Conservation (phyloP, 805 yeast genomes). For the Danielia oregonensis region DNA sequence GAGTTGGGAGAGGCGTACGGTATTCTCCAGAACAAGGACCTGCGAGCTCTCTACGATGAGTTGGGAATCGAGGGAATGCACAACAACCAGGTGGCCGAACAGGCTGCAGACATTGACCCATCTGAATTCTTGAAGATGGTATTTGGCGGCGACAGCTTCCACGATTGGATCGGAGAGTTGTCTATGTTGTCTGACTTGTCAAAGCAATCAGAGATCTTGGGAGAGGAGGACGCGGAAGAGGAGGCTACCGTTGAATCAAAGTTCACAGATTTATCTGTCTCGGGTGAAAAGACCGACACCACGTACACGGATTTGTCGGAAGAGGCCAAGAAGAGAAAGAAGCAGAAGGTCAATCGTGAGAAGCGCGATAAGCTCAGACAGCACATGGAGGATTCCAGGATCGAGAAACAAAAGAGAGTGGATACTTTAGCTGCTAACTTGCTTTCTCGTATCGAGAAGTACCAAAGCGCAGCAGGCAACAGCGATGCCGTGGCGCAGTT, state of each 20-base stretch:
- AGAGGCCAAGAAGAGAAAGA: conserved; percentile 25
- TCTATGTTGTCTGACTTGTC: conserved; percentile 73
- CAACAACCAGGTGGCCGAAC: conserved; percentile 66
- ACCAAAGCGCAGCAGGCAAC: conserved; percentile 57
- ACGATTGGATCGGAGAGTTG: conserved; percentile 84
- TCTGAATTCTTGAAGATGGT: conserved; percentile 77
- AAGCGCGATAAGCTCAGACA: conserved; percentile 48
- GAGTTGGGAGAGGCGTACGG: conserved; percentile 65
- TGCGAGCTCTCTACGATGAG: conserved; percentile 75
- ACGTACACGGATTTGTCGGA: conserved; percentile 16
- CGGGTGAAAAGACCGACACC: conserved; percentile 4
- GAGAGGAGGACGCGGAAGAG: conserved; percentile 35
- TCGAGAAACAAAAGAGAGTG: conserved; percentile 46
- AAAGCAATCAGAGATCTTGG: conserved; percentile 50
- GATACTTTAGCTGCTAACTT: conserved; percentile 49
- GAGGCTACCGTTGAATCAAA: conserved; percentile 4
- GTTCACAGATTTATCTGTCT: conserved; percentile 10
- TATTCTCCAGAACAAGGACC: conserved; percentile 67
- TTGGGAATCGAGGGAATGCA: conserved; percentile 62
- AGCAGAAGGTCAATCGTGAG: conserved; percentile 27
- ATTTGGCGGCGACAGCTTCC: conserved; percentile 80
- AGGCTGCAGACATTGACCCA: conserved; percentile 72
- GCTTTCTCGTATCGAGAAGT: conserved; percentile 43
- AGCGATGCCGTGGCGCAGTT: conserved; percentile 58
- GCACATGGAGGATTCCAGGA: conserved; percentile 52